Percentiles rank a stretch among this genome's conserved stretches.
Conservation (phyloP, 208 protist genomes). For the Herpetomonas tarakana region DNA sequence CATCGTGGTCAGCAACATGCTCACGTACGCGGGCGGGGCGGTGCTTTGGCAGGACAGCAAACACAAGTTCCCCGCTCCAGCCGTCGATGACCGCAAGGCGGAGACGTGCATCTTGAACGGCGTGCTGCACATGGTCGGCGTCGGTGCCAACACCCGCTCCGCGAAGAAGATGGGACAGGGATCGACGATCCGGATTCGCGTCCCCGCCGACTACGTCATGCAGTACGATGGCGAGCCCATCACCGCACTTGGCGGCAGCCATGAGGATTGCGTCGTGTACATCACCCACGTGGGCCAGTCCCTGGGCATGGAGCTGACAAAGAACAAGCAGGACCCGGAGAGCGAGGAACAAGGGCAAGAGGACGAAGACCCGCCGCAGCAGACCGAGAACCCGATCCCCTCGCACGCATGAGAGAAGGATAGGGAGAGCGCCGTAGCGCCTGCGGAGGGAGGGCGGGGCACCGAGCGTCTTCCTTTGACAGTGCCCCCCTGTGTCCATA, state of each 20-base stretch:
- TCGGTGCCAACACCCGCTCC: slow-evolving; percentile 28
- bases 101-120: slow-evolving; percentile 40
- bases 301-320: slow-evolving; percentile 16
- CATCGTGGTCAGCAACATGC: slow-evolving; percentile 49
- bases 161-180: slow-evolving; percentile 40
- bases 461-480: too few species aligned
- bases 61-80: slow-evolving; percentile 13
- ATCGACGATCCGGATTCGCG: slow-evolving; percentile 23
- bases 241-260: slow-evolving; percentile 17
- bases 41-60: slow-evolving; percentile 45
- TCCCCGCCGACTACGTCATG: slow-evolving; percentile 46
- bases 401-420: too few species aligned
- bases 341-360: not conserved
- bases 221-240: slow-evolving; percentile 69
- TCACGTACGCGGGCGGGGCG: slow-evolving; percentile 47
- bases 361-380: too few species aligned
- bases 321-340: not conserved
- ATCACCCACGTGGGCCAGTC: slow-evolving; percentile 33
- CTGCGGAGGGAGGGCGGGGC: too few species aligned
- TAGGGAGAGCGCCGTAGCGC: too few species aligned
- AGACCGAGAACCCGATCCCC: too few species aligned
- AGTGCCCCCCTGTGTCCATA: too few species aligned
- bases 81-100: slow-evolving; percentile 36
- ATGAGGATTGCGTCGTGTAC: slow-evolving; percentile 20
- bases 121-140: slow-evolving; percentile 58